A percentile compares a stretch with the other conserved stretches of the same genome.
These are phyloP conservation scores for Achaetomium macrosporum DNA, from an alignment of 2,329 filamentous ascomycete genomes.

Conservation along the genomic window DNA sequence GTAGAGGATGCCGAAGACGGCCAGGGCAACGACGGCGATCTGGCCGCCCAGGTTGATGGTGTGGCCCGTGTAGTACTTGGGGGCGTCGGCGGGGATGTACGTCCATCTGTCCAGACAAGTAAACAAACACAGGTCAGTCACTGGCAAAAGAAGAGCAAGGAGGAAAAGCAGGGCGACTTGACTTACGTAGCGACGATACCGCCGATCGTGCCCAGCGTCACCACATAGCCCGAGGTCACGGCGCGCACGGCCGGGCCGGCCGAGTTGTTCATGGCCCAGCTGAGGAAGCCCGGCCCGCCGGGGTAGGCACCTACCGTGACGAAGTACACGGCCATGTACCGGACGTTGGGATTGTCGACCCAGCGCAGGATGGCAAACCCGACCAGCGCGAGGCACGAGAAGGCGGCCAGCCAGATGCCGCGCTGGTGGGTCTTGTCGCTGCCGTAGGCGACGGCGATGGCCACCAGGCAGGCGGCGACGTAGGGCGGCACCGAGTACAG, in stretches of 20 bases:
- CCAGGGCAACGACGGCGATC: slow-evolving; percentile 38
- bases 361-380: slow-evolving; percentile 50
- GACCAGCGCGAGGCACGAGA: slow-evolving; percentile 39
- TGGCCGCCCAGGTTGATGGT: slow-evolving; percentile 53
- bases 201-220: slow-evolving; percentile 49
- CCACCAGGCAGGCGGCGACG: slow-evolving; percentile 35
- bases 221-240: slow-evolving; percentile 50
- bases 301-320: slow-evolving; percentile 52
- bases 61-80: slow-evolving; percentile 44
- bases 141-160: slow-evolving; percentile 2
- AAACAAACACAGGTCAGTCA: no score
- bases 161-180: neutral
- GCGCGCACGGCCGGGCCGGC: slow-evolving; percentile 51
- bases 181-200: slow-evolving; percentile 51
- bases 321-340: slow-evolving; percentile 50
- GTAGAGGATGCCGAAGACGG: slow-evolving; percentile 45
- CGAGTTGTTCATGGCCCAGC: slow-evolving; percentile 55
- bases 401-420: slow-evolving; percentile 36
- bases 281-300: slow-evolving; percentile 51
- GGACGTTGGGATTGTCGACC: slow-evolving; percentile 35
- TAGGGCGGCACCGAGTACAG: slow-evolving; percentile 42
- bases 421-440: slow-evolving; percentile 40
- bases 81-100: slow-evolving; percentile 42
- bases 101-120: slow-evolving; percentile 46
- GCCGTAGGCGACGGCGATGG: slow-evolving; percentile 34